Evolutionary conservation across 192 early-diverging fungal species (phyloP), one percentile per base, ranked within the genome.

Genomic region (Umbelopsis ramanniana): DNA sequence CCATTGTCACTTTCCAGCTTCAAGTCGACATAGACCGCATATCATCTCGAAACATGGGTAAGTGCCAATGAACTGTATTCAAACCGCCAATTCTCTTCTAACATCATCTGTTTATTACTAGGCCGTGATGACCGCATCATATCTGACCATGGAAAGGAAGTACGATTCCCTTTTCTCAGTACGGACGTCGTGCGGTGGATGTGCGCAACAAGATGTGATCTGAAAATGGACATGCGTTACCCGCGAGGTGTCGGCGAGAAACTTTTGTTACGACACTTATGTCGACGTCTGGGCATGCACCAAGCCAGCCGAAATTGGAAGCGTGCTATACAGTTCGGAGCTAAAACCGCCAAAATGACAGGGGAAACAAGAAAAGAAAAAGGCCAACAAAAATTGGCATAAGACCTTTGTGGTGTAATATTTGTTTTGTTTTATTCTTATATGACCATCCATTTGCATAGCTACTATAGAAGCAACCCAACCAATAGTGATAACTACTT

Each of bases 291-390:
- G n/a, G 92, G 93, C 0, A 83, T 97, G 50, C 43, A 21, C 0
- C 67, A 85, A n/a, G 90, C 91, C 46, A 87, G 76, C 66, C 79
- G 74, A 22, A 89, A 92, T 72, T 92, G 88, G 84, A 98, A 98
- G 73, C 82, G 95, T n/a, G 97, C 97, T 3, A 94, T 98, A 53
- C 97, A 98, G 79, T 98, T 98, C 88, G 97, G 97, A 6, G 94
- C 96, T 0, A 85, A 93, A 22, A 96, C 94, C 0, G 97, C 97
- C n/a, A 96, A 95, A 81, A 97, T 98, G 96, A 89, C 87, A 11
- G 72, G 29, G 22, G 76, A 76, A 43, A 67, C 26, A 35, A 66
- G 71, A 9, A 40, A 43, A 47, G 76, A 82, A 37, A 82, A 74
- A 46, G 83, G 83, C 52, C 74, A 76, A 17, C 74, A 80, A 46